These are phyloP conservation scores for Xylaria sp. DNA, from an alignment of 2,329 filamentous ascomycete species.

Conservation along the genomic window DNA sequence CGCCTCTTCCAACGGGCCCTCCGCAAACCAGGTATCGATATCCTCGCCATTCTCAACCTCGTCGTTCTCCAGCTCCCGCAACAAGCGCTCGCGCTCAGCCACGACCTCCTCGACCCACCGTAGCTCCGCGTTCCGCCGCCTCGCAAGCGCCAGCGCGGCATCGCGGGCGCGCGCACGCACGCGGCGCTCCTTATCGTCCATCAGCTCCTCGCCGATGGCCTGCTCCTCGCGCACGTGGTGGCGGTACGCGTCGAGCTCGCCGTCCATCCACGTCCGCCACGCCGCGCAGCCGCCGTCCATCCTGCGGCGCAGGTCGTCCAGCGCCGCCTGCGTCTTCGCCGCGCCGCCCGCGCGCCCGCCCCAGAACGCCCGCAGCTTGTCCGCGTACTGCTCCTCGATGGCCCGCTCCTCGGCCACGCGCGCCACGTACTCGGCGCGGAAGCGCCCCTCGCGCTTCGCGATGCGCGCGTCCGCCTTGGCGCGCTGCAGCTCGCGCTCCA, in stretches of 20 bases:
- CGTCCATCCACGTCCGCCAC: conserved; percentile 50
- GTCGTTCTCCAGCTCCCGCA: conserved; percentile 48
- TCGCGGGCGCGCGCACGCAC: conserved; percentile 37
- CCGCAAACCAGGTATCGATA: conserved; percentile 36
- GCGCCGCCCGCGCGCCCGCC: conserved; percentile 42
- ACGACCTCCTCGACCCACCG: conserved; percentile 54
- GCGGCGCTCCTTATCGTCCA: conserved; percentile 46
- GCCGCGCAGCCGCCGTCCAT: conserved; percentile 50
- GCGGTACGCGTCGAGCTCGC: conserved; percentile 47
- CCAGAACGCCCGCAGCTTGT: conserved; percentile 48
- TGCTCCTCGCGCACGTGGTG: conserved; percentile 47
- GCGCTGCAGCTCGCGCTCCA: conserved; percentile 41
- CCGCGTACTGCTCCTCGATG: conserved; percentile 52
- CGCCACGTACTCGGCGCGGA: conserved; percentile 49
- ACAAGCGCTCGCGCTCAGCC: conserved; percentile 50
- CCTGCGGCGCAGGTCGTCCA: conserved; percentile 44
- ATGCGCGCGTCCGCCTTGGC: conserved; percentile 39
- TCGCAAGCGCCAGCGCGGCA: conserved; percentile 41
- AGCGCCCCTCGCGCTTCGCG: conserved; percentile 41
- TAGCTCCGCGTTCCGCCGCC: conserved; percentile 49
- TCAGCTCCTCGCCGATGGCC: conserved; percentile 49
- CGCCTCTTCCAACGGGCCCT: conserved; percentile 21
- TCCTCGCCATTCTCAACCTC: conserved; percentile 49
- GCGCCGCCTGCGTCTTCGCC: conserved; percentile 39
- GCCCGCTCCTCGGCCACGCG: conserved; percentile 49